These are phyloP conservation scores for Calvatia gigantea DNA, from an alignment of 768 basidiomycete genomes.

Conservation along the genomic window DNA sequence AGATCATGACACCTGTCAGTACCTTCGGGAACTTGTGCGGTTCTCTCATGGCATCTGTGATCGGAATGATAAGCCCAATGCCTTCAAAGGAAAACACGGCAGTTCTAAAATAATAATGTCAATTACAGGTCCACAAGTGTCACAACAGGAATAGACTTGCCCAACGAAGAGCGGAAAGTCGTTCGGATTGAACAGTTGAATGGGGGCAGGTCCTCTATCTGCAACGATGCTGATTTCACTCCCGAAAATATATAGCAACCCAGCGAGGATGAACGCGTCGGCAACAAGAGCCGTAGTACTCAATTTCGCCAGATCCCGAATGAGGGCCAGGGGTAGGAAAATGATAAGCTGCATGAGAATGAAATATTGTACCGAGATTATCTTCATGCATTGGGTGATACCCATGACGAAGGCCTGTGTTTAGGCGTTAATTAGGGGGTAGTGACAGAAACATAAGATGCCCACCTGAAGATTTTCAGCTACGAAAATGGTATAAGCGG, in stretches of 20 bases:
- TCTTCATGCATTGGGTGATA: conserved; percentile 68
- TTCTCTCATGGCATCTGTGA: conserved; percentile 95
- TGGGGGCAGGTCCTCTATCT: conserved; percentile 67
- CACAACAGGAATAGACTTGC: conserved; percentile 36
- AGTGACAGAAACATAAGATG: background rate
- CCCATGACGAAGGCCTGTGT: conserved; percentile 76
- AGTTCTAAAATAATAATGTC: conserved; percentile 48
- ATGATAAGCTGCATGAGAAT: conserved; percentile 82
- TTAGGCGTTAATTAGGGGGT: background rate
- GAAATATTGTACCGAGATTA: conserved; percentile 70
- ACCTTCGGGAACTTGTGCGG: conserved; percentile 90
- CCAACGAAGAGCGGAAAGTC: conserved; percentile 93
- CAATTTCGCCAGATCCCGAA: conserved; percentile 93
- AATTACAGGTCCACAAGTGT: conserved; percentile 3
- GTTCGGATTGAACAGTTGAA: conserved; percentile 83
- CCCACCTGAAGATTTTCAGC: conserved; percentile 76
- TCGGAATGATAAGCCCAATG: conserved; percentile 94
- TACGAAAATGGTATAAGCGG: conserved; percentile 95
- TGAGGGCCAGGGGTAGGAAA: conserved; percentile 85
- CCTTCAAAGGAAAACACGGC: conserved; percentile 99
- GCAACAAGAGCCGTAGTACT: conserved; percentile 90
- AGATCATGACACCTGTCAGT: conserved; percentile 89
- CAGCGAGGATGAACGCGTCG: conserved; percentile 91
- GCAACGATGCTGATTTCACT: conserved; percentile 75
- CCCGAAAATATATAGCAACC: conserved; percentile 82